A percentile compares a stretch with the other conserved stretches of the same genome.
Conservation (phyloP, 176 grass and related monocot genomes). For the Paspalum notatum region DNA sequence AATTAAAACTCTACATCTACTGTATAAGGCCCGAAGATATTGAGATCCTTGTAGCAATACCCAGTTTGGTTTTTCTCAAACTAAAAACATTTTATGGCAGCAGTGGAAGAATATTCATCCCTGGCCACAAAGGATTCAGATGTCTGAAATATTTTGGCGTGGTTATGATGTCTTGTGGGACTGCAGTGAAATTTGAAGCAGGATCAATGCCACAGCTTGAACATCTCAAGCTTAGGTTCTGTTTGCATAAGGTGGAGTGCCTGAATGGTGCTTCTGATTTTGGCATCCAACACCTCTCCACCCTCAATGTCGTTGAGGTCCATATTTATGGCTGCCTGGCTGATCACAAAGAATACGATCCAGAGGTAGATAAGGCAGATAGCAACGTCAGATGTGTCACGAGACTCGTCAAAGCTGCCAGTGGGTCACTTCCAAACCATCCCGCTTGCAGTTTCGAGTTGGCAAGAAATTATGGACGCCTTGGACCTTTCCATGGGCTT, state of each 20-base stretch:
- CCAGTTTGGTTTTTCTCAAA: neutral
- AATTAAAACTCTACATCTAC: neutral
- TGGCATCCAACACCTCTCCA: constrained; percentile 22
- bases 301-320: neutral
- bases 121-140: neutral
- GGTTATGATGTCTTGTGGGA: neutral
- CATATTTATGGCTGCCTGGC: no score
- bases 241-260: neutral
- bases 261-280: constrained; percentile 20
- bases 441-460: no score
- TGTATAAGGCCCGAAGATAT: constrained; percentile 10
- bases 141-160: constrained; percentile 13
- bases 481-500: no score
- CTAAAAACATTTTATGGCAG: neutral
- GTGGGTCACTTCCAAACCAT: no score
- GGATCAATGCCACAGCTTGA: neutral
- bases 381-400: no score
- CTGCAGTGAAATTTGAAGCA: constrained; percentile 9
- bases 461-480: no score
- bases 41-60: constrained; percentile 24
- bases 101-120: constrained; percentile 5
- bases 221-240: neutral
- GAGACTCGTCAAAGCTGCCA: no score
- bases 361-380: no score
- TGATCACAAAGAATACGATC: no score